These are phyloP conservation scores for Candida chauliodis DNA, from an alignment of 805 yeast species.

Conservation along the genomic window DNA sequence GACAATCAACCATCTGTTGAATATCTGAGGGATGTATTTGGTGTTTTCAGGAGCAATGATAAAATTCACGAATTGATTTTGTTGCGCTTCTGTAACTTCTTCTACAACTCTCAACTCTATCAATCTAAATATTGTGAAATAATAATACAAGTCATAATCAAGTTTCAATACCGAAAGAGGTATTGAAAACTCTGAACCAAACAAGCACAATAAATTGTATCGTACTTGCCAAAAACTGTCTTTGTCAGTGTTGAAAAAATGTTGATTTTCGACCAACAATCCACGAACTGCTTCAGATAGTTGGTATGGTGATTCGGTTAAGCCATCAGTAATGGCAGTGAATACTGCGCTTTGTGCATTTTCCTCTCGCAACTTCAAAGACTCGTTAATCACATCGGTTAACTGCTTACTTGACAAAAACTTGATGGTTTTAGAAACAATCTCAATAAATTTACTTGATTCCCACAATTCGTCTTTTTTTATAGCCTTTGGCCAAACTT, in stretches of 20 bases:
- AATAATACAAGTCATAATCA: constrained; percentile 18
- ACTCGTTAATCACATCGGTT: constrained; percentile 7
- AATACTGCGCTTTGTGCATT: constrained; percentile 13
- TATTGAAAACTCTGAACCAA: constrained; percentile 19
- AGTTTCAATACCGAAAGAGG: constrained; percentile 13
- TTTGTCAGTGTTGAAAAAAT: constrained; percentile 14
- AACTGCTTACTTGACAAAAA: constrained; percentile 47
- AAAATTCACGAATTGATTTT: constrained; percentile 13
- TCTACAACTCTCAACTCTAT: constrained; percentile 39
- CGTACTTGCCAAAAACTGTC: constrained; percentile 43
- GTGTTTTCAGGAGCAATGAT: constrained; percentile 12
- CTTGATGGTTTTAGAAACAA: constrained; percentile 39
- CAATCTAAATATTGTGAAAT: constrained; percentile 45
- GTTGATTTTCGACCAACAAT: constrained; percentile 8
- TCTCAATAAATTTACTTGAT: constrained; percentile 23
- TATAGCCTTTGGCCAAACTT: constrained; percentile 38
- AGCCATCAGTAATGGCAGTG: constrained; percentile 34
- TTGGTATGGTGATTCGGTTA: constrained; percentile 27
- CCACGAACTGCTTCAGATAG: constrained; percentile 15
- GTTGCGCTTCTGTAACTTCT: constrained; percentile 5
- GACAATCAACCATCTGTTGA: constrained; percentile 56
- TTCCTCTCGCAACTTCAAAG: constrained; percentile 4
- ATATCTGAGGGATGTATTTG: constrained; percentile 12
- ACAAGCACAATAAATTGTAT: constrained; percentile 46
- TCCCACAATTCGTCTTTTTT: constrained; percentile 20